Percentiles rank a stretch among this genome's conserved stretches.
phyloP scores from a whole-genome alignment of 2,329 filamentous ascomycete genomes.

The Sclerotinia glacialis region DNA sequence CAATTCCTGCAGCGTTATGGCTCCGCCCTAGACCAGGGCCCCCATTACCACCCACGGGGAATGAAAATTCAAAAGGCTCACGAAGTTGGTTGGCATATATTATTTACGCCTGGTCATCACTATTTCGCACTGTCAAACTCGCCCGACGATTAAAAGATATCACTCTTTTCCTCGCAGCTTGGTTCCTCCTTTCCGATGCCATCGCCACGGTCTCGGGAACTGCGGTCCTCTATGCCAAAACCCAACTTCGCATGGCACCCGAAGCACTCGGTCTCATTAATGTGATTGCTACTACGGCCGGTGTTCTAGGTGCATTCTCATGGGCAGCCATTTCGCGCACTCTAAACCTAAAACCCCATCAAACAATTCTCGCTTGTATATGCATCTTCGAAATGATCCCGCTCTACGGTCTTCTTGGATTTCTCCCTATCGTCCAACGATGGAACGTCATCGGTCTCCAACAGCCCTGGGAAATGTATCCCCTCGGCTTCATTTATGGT shows the following conservation, averaged over 20 bases:
- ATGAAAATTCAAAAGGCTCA: slow-evolving; percentile 26
- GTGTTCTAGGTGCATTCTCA: slow-evolving; percentile 81
- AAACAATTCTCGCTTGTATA: slow-evolving; percentile 87
- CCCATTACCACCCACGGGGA: slow-evolving; percentile 53
- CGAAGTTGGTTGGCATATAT: slow-evolving; percentile 66
- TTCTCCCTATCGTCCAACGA: slow-evolving; percentile 71
- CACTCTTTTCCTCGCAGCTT: slow-evolving; percentile 75
- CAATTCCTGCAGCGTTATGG: slow-evolving; percentile 83
- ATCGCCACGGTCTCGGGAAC: slow-evolving; percentile 93
- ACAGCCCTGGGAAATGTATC: slow-evolving; percentile 95
- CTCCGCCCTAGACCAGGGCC: slow-evolving; percentile 85
- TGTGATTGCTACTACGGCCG: slow-evolving; percentile 80
- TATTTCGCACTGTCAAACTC: slow-evolving; percentile 73
- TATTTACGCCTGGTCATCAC: slow-evolving; percentile 77
- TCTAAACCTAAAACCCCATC: slow-evolving; percentile 69
- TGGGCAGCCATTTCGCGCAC: slow-evolving; percentile 77
- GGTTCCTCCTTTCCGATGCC: slow-evolving; percentile 92
- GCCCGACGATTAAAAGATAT: slow-evolving; percentile 71
- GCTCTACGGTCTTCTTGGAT: slow-evolving; percentile 84
- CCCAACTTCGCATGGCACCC: slow-evolving; percentile 82
- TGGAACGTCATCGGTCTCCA: slow-evolving; percentile 81
- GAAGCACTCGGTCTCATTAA: slow-evolving; percentile 89
- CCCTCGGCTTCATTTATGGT: slow-evolving; percentile 83
- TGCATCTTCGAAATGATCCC: slow-evolving; percentile 88
- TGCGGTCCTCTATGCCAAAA: slow-evolving; percentile 93